These are phyloP conservation scores for Erythrobasidium hasegawianum DNA, from an alignment of 1,284 basidiomycete species.

Conservation along the genomic window DNA sequence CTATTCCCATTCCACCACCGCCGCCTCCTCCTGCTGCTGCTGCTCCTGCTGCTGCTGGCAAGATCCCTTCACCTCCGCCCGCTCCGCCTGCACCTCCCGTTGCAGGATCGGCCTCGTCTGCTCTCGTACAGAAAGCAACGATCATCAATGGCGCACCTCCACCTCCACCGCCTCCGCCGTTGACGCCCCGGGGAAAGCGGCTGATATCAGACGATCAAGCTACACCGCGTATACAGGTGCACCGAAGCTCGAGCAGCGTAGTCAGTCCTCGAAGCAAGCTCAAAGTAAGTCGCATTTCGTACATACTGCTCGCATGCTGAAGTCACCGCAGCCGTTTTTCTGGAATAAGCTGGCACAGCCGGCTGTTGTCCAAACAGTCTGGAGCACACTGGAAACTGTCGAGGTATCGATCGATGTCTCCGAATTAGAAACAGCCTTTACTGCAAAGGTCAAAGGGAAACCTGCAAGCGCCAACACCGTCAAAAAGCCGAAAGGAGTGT, in stretches of 20 bases:
- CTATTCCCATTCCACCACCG: too few species aligned
- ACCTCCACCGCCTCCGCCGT: slow-evolving; percentile 4
- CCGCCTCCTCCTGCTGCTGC: too few species aligned
- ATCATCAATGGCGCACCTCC: too few species aligned
- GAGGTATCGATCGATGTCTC: slow-evolving; percentile 56
- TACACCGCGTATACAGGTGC: slow-evolving; percentile 39
- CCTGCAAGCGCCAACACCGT: neutral
- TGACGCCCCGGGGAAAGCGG: neutral
- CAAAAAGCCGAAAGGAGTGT: slow-evolving; percentile 60
- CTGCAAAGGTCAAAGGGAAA: slow-evolving; percentile 25
- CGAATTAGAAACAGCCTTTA: slow-evolving; percentile 58
- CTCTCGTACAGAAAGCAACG: too few species aligned
- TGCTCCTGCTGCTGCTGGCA: too few species aligned
- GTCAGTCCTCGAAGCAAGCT: slow-evolving; percentile 56
- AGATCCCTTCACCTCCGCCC: too few species aligned
- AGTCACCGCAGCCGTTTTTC: slow-evolving; percentile 65
- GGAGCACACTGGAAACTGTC: slow-evolving; percentile 59
- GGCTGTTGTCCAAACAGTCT: slow-evolving; percentile 60
- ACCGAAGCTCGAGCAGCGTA: slow-evolving; percentile 35
- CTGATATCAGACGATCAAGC: too few species aligned
- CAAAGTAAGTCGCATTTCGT: slow-evolving; percentile 48
- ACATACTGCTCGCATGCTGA: neutral
- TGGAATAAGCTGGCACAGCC: slow-evolving; percentile 71
- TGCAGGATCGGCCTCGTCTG: too few species aligned
- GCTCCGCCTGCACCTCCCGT: too few species aligned